Conservation (phyloP, 1,139 yeast genomes). For the Candida sanyaensis region DNA sequence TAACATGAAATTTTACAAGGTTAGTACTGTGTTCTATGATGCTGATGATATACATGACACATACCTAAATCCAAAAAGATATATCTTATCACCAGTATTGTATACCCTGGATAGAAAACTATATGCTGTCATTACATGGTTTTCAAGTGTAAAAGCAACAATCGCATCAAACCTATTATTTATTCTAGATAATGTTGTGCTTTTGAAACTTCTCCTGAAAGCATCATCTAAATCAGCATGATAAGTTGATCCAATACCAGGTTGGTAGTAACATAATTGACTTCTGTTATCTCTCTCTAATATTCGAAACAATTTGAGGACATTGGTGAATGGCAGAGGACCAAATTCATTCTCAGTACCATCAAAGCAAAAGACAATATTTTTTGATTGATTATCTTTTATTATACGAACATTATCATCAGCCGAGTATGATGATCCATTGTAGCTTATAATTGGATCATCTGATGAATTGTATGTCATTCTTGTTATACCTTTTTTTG, state of each 20-base stretch:
- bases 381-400: slow-evolving; percentile 7
- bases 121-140: slow-evolving; percentile 60
- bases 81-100: slow-evolving; percentile 50
- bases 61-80: slow-evolving; percentile 57
- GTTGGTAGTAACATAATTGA: slow-evolving; percentile 64
- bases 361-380: slow-evolving; percentile 55
- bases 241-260: slow-evolving; percentile 61
- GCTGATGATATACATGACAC: slow-evolving; percentile 6
- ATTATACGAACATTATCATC: slow-evolving; percentile 1
- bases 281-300: slow-evolving; percentile 42
- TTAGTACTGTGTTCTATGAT: slow-evolving; percentile 5
- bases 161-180: slow-evolving; percentile 42
- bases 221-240: slow-evolving; percentile 30
- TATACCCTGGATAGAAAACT: slow-evolving; percentile 50
- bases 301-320: slow-evolving; percentile 53
- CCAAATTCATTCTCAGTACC: slow-evolving; percentile 66
- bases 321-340: slow-evolving; percentile 55
- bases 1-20: slow-evolving; percentile 15
- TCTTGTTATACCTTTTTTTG: background rate
- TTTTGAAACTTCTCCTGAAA: slow-evolving; percentile 20
- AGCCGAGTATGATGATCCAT: slow-evolving; percentile 5
- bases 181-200: slow-evolving; percentile 17
- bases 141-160: slow-evolving; percentile 54
- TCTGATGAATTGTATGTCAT: background rate
- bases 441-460: slow-evolving; percentile 4